Base-by-base conservation (phyloP, 371 early-diverging fungal species). In the Mortierella sp. region DNA sequence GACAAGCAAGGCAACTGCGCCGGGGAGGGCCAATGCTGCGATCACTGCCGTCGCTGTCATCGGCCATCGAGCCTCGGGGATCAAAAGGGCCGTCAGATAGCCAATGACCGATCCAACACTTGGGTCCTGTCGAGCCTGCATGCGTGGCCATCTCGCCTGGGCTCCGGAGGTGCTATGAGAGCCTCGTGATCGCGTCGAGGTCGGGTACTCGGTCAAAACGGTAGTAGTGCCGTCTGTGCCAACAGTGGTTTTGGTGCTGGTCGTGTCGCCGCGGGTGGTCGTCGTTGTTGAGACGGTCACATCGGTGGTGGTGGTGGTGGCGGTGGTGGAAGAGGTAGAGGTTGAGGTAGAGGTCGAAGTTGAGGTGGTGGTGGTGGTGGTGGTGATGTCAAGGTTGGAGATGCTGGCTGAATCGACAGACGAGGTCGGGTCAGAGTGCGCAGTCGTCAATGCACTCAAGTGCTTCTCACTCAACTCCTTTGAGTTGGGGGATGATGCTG, bases 201-300 rank as follows among this genome's bases (percentile, higher is more conserved):
- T 70, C 26, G 85, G 81, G n/a, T 78, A 75, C 74, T 78, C 61
- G 2, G 86, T 86, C 76, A 82, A 16, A 5, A 77, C 78, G 8
- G 86, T 86, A 4, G 82, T 82, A 0, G 80, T 86, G 0, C 79
- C 77, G 43, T 86, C 86, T 0, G 55, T 8, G 0, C 82, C 86
- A 5, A 82, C 77, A 21, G 75, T 77, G 37, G 86, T 86, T 24
- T 77, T 73, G 14, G 74, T 81, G 34, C 67, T 75, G 19, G 77
- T 79, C 8, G 77, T 74, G 14, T 74, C 53, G 0, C 75, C 86
- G 43, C 71, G 75, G 26, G 83, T 85, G 13, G 81, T 81, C 0
- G 81, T 78, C 37, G 79, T 81, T 21, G 81, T 77, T 5, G 86
- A 81, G 10, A 85, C 77, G 11, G 81, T 85, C 8, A 57, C 59